Evolutionary conservation across 2,329 filamentous ascomycete genomes (phyloP), one percentile per base, ranked within the genome.

Genomic region (Fusarium brachygibbosum): DNA sequence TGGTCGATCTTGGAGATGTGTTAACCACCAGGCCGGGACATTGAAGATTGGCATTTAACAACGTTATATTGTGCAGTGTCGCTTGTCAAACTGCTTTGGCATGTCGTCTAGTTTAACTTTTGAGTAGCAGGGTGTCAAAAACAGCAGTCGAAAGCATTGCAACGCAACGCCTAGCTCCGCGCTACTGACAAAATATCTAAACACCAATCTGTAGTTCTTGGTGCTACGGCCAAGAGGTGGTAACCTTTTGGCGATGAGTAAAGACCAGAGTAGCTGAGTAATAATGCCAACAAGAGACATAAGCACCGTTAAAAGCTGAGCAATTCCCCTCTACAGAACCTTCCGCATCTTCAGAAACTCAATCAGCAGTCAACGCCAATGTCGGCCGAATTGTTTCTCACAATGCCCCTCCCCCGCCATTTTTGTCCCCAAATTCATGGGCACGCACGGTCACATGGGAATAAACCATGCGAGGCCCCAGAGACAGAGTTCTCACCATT

Each of bases 381-480:
- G 53, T 35, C 50, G 21, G 59, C 37, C 51, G 41, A 45, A 45
- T 40, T 58, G 9, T 31, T 42, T 63, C 56, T 50, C 42, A 35
- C 29, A 17, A 64, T 72, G 42, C 70, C 68, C 66, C 71, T 73
- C 69, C 71, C 71, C 71, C 71, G 64, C 71, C 57, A 72, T 70
- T 62, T 63, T 51, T 51, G 35, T 51, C 70, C 66, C 70, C 61
- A 42, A 67, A 34, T 28, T 73, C 58, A 54, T 61, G 54, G 61
- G 48, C 51, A 62, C 56, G 66, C 59, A 68, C 58, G 58, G 61
- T 74, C 69, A 71, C 69, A 74, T 73, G 68, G 65, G 63, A 69
- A 50, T 55, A 58, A 64, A 69, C 65, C 62, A 64, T 70, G 68
- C 71, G 65, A 72, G 57, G 53, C 51, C 55, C 51, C 55, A 52